Evolutionary conservation across 306 rosid genomes (phyloP).

Genomic region (Acacia acuminata): DNA sequence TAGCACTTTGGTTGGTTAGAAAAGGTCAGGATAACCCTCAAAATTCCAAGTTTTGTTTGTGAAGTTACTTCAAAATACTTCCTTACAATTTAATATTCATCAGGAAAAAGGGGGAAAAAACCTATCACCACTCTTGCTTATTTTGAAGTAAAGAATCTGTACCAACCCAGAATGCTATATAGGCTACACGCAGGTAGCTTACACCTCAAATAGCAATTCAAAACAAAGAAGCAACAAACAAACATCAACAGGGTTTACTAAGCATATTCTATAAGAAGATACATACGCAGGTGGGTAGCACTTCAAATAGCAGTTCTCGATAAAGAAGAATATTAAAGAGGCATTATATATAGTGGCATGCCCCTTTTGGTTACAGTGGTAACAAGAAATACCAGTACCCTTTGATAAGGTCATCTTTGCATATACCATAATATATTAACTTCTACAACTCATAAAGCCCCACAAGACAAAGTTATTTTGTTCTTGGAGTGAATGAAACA

Average conservation of each 20-base stretch:
- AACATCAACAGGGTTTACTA: background rate
- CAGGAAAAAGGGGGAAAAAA: background rate
- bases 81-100: background rate
- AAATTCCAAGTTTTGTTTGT: background rate
- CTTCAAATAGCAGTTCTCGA: background rate
- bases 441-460: slow-evolving; percentile 18
- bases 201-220: background rate
- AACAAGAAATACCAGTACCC: slow-evolving; percentile 21
- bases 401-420: slow-evolving; percentile 21
- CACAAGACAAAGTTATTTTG: slow-evolving; percentile 36
- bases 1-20: background rate
- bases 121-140: background rate
- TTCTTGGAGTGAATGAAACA: slow-evolving; percentile 27
- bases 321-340: slow-evolving; percentile 30
- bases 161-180: background rate
- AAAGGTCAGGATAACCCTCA: background rate
- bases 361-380: slow-evolving; percentile 27
- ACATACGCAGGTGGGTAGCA: background rate
- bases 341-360: slow-evolving; percentile 6
- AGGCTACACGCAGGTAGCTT: background rate
- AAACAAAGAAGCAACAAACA: background rate
- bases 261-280: background rate
- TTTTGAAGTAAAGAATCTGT: background rate
- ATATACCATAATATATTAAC: slow-evolving; percentile 25
- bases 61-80: background rate